A percentile compares a stretch with the other conserved stretches of the same genome.
Conservation (phyloP, 768 basidiomycete genomes). For the Macrolepiota albuminosa region DNA sequence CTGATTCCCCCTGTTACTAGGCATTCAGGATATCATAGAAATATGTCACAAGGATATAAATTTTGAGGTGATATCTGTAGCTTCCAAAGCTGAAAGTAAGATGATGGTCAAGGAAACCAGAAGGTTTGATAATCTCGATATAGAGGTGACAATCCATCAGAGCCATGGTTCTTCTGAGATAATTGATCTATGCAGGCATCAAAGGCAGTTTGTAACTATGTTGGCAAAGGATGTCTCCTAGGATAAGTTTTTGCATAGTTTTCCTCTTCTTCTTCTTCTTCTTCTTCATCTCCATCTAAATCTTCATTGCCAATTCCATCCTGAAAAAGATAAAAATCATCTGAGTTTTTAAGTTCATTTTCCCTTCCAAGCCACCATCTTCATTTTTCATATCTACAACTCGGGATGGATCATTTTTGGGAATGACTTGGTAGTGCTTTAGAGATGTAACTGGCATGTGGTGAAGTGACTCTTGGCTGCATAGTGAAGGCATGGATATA, state of each 20-base stretch:
- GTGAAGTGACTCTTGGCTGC: no score
- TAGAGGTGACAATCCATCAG: not conserved
- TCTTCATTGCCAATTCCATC: not conserved
- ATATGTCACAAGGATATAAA: conserved; percentile 11
- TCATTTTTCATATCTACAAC: no score
- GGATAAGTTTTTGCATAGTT: not conserved
- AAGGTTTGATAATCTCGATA: conserved; percentile 3
- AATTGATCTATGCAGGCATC: not conserved
- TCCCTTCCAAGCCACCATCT: not conserved
- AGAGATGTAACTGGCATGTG: no score
- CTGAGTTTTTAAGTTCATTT: not conserved
- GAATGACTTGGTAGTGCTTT: no score
- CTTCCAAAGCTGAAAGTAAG: not conserved
- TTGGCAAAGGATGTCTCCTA: not conserved
- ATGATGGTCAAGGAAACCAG: conserved; percentile 3
- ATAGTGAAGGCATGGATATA: no score
- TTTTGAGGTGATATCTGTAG: conserved; percentile 5
- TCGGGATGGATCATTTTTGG: no score
- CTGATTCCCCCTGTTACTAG: not conserved
- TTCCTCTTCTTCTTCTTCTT: not conserved
- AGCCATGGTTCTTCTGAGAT: not conserved
- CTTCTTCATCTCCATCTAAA: not conserved
- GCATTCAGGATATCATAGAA: conserved; percentile 5
- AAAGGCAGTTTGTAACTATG: not conserved
- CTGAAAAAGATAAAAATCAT: not conserved